A percentile compares a stretch with the other conserved stretches of the same genome.
These are phyloP conservation scores for Porogramme epimiltina DNA, from an alignment of 1,284 basidiomycete genomes.

Conservation along the genomic window DNA sequence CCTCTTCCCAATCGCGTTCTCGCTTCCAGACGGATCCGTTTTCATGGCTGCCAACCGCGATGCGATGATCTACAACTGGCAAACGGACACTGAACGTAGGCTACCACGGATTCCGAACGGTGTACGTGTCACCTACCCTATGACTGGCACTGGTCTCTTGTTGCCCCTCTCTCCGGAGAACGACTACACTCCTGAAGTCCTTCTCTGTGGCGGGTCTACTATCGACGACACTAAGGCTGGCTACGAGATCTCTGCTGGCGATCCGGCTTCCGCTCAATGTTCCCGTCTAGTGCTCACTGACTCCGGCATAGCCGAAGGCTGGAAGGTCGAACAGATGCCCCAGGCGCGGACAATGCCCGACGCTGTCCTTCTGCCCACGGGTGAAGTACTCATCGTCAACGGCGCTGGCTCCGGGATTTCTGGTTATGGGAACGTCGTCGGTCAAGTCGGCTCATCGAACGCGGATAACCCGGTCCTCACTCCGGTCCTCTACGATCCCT, in stretches of 20 bases:
- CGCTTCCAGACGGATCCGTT: constrained; percentile 71
- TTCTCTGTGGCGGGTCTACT: constrained; percentile 79
- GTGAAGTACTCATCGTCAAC: constrained; percentile 76
- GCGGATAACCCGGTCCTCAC: constrained; percentile 76
- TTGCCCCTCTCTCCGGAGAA: constrained; percentile 70
- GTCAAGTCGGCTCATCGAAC: constrained; percentile 75
- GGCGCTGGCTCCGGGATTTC: constrained; percentile 77
- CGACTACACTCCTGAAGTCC: constrained; percentile 66
- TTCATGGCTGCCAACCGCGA: constrained; percentile 83
- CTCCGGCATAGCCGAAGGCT: constrained; percentile 67
- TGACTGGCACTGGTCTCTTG: constrained; percentile 72
- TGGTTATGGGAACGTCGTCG: constrained; percentile 80
- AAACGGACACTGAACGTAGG: constrained; percentile 59
- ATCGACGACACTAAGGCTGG: constrained; percentile 63
- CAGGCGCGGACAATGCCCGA: constrained; percentile 77
- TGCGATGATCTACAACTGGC: constrained; percentile 81
- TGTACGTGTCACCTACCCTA: constrained; percentile 82
- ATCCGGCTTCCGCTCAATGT: constrained; percentile 74
- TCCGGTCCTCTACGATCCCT: constrained; percentile 76
- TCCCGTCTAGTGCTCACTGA: constrained; percentile 67
- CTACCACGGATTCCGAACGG: constrained; percentile 78
- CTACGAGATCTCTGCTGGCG: constrained; percentile 68
- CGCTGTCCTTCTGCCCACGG: constrained; percentile 81
- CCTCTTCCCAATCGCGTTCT: constrained; percentile 77
- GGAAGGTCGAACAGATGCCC: constrained; percentile 78